phyloP scores from a whole-genome alignment of 2,329 filamentous ascomycete genomes.

The Apiospora aurea region DNA sequence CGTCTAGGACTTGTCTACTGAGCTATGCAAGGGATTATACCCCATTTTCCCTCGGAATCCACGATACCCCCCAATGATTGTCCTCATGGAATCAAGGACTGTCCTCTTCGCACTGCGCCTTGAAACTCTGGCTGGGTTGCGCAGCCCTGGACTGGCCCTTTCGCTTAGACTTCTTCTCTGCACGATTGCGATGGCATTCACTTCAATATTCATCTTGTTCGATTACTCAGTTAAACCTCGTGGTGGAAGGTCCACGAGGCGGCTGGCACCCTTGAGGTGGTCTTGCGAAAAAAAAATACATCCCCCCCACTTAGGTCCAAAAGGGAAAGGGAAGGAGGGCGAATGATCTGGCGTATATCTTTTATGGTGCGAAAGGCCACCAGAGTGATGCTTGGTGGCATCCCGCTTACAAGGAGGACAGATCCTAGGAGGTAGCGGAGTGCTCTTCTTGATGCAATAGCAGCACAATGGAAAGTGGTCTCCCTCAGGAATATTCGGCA shows the following conservation, averaged over 20 bases:
- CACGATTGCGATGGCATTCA: constrained; percentile 59
- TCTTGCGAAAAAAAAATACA: constrained; percentile 35
- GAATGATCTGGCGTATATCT: constrained; percentile 42
- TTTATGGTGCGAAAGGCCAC: constrained; percentile 30
- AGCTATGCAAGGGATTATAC: constrained; percentile 22
- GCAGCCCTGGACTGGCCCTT: constrained; percentile 13
- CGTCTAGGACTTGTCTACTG: constrained; percentile 20
- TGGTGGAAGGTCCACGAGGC: constrained; percentile 42
- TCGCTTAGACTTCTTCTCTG: constrained; percentile 58
- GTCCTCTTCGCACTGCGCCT: constrained; percentile 21
- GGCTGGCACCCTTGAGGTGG: constrained; percentile 40
- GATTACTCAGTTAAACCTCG: constrained; percentile 45
- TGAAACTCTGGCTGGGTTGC: constrained; percentile 9
- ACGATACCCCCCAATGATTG: constrained; percentile 20
- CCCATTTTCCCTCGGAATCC: constrained; percentile 15
- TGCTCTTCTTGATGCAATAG: constrained; percentile 30
- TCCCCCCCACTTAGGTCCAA: constrained; percentile 32
- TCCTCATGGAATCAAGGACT: constrained; percentile 19
- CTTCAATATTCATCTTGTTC: constrained; percentile 50
- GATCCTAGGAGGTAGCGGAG: constrained; percentile 21
- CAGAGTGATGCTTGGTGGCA: constrained; percentile 20
- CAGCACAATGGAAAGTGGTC: constrained; percentile 37
- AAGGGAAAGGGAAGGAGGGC: constrained; percentile 36
- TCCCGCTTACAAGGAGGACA: constrained; percentile 17
- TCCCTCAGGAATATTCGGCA: constrained; percentile 41